Conservation (phyloP, 352 stramenopile species). For the Phytophthora niederhauseri region DNA sequence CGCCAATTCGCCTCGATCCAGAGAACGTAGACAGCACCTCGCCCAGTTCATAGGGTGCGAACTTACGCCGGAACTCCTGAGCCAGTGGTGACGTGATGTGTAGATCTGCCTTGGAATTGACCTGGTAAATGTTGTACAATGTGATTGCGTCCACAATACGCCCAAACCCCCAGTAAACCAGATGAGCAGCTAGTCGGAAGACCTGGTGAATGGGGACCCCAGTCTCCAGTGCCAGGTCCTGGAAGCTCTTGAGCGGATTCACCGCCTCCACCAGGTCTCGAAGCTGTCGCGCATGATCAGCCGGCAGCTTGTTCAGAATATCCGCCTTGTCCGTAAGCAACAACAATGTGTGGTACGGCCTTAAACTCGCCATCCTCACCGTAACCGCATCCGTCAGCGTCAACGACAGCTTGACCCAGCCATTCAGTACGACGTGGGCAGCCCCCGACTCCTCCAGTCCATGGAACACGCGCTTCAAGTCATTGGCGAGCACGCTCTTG, state of each 20-base stretch:
- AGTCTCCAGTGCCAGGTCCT: slow-evolving; percentile 82
- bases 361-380: slow-evolving; percentile 63
- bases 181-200: slow-evolving; percentile 81
- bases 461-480: slow-evolving; percentile 87
- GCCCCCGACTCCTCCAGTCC: slow-evolving; percentile 74
- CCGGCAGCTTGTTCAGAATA: slow-evolving; percentile 66
- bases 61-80: slow-evolving; percentile 78
- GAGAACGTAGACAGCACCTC: slow-evolving; percentile 80
- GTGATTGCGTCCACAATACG: slow-evolving; percentile 85
- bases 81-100: slow-evolving; percentile 52
- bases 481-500: slow-evolving; percentile 83
- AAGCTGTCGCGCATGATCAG: slow-evolving; percentile 84
- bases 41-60: slow-evolving; percentile 68
- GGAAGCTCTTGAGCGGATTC: slow-evolving; percentile 88
- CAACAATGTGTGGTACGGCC: slow-evolving; percentile 86
- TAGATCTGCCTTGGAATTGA: slow-evolving; percentile 63
- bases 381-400: slow-evolving; percentile 73
- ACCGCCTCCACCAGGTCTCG: slow-evolving; percentile 68
- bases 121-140: slow-evolving; percentile 89
- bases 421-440: slow-evolving; percentile 84
- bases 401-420: slow-evolving; percentile 88
- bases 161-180: slow-evolving; percentile 86
- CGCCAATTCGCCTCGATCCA: slow-evolving; percentile 69
- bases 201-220: slow-evolving; percentile 80
- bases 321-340: slow-evolving; percentile 69